Base-by-base conservation (phyloP, 2,329 filamentous ascomycete genomes). In the Cladosporium sp. region DNA sequence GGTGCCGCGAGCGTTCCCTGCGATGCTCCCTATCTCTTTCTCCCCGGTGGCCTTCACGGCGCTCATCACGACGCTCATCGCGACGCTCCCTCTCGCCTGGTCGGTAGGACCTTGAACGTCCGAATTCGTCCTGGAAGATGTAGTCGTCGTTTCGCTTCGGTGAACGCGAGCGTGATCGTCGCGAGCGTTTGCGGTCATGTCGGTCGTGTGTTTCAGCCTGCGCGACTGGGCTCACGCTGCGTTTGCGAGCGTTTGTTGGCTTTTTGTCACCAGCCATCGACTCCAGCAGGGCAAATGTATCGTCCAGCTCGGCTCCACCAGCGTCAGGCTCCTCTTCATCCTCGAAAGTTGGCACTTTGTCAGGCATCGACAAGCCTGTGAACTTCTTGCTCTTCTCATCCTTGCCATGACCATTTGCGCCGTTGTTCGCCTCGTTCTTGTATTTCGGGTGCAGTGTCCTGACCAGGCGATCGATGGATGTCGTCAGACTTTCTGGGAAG, bases 211-310 rank as follows among this genome's bases (percentile, higher is more conserved):
- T 71, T 72, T 75, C 82, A 74, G 72, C 81, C 71, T 76, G 81
- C 77, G 74, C 81, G 44, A 81, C 80, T 0, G 85, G 87, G 71
- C 86, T 89, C 71, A 84, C 83, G 74, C 84, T 89, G 65, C 88
- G 83, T 76, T 88, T 88, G 76, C 74, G 71, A 80, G 82, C 66
- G 82, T 83, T 67, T 82, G 84, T 73, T 26, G 61, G 61, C 81
- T 87, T 72, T 81, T 83, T 59, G 83, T 90, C 92, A 8, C 87
- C 86, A 68, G 93, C 93, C 47, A 98, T 80, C 0, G 89, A 90
- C 78, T 98, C 95, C n/a, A 99, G 79, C 73, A 96, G 85, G 0
- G 93, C 93, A 72, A 99, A 88, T 0, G 95, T 97, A 78, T 99
- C 93, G 74, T 98, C 95, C 74, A 97, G 90, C 26, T 78, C 76